Conservation (phyloP, 208 protist genomes). For the Herpetomonas muscarum region DNA sequence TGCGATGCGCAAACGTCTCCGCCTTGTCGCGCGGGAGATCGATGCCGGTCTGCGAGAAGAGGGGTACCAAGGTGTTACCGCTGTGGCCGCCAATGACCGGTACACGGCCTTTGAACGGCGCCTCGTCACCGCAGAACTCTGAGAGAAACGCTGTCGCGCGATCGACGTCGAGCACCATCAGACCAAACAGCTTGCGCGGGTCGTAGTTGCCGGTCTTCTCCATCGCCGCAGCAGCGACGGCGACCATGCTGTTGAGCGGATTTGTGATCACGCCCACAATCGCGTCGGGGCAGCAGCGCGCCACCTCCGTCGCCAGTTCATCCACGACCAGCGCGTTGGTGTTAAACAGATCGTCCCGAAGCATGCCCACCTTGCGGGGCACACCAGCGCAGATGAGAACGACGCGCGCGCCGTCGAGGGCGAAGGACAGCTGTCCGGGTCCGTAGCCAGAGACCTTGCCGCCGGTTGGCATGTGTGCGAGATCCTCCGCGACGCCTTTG, state of each 20-base stretch:
- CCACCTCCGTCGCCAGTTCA: conserved; percentile 69
- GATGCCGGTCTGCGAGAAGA: conserved; percentile 74
- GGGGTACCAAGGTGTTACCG: conserved; percentile 90
- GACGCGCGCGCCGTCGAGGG: conserved; percentile 56
- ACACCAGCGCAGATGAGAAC: conserved; percentile 90
- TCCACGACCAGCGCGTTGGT: conserved; percentile 87
- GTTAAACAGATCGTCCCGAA: conserved; percentile 94
- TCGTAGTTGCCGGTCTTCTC: conserved; percentile 75
- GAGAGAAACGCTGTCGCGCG: conserved; percentile 68
- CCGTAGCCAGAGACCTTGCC: conserved; percentile 37
- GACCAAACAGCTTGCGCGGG: conserved; percentile 84
- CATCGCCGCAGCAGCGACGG: conserved; percentile 85
- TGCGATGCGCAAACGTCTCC: conserved; percentile 58
- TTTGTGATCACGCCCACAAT: conserved; percentile 89
- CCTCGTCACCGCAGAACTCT: conserved; percentile 32
- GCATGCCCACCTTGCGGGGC: conserved; percentile 93
- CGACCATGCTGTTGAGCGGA: conserved; percentile 93
- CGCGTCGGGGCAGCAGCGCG: conserved; percentile 76
- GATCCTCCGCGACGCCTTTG: conserved; percentile 37
- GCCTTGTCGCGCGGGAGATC: conserved; percentile 37
- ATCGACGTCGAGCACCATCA: conserved; percentile 86
- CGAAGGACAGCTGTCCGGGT: conserved; percentile 34
- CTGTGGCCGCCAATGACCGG: conserved; percentile 92
- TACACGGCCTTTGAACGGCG: conserved; percentile 41
- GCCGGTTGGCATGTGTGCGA: conserved; percentile 41